phyloP scores from a whole-genome alignment of 1,284 basidiomycete species.

The Veloboletus limbatus region DNA sequence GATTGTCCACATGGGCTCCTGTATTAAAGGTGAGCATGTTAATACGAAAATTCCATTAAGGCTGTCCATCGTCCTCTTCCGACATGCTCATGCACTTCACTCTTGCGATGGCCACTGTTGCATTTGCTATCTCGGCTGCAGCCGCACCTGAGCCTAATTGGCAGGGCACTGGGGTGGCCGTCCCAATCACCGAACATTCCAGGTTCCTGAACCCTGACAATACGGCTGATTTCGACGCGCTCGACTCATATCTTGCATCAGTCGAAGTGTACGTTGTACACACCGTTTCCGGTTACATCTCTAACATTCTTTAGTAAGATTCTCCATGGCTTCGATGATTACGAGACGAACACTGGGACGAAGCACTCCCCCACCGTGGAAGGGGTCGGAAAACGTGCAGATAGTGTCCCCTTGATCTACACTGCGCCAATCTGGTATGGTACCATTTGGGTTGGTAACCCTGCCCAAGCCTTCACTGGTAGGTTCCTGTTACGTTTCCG shows the following conservation, averaged over 20 bases:
- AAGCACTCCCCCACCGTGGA: constrained; percentile 3
- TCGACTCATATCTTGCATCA: constrained; percentile 12
- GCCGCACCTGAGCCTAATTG: constrained; percentile 10
- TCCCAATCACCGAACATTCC: constrained; percentile 19
- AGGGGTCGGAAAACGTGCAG: background rate
- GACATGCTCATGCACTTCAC: constrained; percentile 15
- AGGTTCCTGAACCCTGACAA: constrained; percentile 7
- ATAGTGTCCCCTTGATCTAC: constrained; percentile 18
- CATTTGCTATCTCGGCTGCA: constrained; percentile 12
- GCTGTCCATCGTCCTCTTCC: too few species aligned
- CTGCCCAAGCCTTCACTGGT: constrained; percentile 21
- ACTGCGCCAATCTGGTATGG: constrained; percentile 20
- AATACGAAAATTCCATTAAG: too few species aligned
- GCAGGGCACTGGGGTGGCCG: background rate
- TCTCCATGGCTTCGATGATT: constrained; percentile 5
- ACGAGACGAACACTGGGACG: constrained; percentile 10
- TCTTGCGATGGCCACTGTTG: constrained; percentile 9
- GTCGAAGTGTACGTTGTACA: constrained; percentile 10
- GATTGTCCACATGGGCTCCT: background rate
- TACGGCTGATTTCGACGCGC: constrained; percentile 9
- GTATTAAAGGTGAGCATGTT: background rate
- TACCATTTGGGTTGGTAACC: constrained; percentile 33
- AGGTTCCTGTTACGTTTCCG: background rate
- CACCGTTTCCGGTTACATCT: background rate
- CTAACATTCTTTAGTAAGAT: constrained; percentile 4